phyloP scores from a whole-genome alignment of 2,329 filamentous ascomycete species.

The Pseudocercospora eumusae region DNA sequence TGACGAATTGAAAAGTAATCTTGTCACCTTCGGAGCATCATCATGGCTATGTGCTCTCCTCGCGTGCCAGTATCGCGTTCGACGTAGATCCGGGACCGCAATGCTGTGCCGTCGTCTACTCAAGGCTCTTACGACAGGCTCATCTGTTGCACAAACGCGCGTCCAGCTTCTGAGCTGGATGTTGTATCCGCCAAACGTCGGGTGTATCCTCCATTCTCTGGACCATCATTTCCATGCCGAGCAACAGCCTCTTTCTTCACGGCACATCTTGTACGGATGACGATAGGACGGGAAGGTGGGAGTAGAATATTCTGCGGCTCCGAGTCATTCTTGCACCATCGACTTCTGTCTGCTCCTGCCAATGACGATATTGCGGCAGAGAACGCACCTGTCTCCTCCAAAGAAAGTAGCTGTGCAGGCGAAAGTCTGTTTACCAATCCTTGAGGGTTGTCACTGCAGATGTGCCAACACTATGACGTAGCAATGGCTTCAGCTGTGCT shows the following conservation, averaged over 20 bases:
- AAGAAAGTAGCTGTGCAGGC: not conserved
- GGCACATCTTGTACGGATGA: not conserved
- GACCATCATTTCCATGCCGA: not conserved
- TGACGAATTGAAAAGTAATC: not conserved
- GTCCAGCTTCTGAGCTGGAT: not conserved
- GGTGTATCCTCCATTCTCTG: not conserved
- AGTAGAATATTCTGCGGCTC: not conserved
- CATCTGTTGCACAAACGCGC: not conserved
- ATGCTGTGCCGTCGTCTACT: too few species aligned
- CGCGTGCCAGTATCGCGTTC: not conserved
- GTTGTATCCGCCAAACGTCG: not conserved
- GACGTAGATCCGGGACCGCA: too few species aligned
- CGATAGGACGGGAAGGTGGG: not conserved
- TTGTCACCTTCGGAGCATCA: slow-evolving; percentile 6
- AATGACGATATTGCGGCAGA: not conserved
- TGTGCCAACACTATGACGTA: slow-evolving; percentile 7
- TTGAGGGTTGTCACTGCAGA: not conserved
- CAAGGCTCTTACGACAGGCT: not conserved
- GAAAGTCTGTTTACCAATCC: not conserved
- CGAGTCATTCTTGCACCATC: too few species aligned
- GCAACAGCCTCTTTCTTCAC: not conserved
- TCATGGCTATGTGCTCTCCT: not conserved
- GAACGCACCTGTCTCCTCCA: not conserved
- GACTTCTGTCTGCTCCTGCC: too few species aligned
- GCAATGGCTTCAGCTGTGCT: not conserved